A percentile compares a stretch with the other conserved stretches of the same genome.
Conservation (phyloP, 257 asterid genomes). For the Anisodus acutangulus region DNA sequence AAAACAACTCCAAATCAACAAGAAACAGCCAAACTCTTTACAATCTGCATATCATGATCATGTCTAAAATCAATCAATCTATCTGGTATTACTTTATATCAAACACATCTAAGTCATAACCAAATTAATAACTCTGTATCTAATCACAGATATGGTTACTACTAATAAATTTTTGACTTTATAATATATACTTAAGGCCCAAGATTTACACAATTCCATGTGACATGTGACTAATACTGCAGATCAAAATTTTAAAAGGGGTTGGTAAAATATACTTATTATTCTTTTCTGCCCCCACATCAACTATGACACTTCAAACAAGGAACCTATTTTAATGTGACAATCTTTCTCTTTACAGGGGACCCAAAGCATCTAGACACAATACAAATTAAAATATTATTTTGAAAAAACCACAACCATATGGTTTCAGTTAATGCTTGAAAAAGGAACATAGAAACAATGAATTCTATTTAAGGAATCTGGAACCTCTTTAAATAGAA, state of each 20-base stretch:
- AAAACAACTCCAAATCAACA: slow-evolving; percentile 39
- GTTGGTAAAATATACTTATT: neutral
- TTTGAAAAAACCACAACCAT: neutral
- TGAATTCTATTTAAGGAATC: slow-evolving; percentile 4
- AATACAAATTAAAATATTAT: neutral
- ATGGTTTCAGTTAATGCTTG: neutral
- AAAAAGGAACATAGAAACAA: slow-evolving; percentile 10
- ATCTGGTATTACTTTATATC: neutral
- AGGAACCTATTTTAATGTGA: neutral
- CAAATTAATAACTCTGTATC: neutral
- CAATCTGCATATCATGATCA: slow-evolving; percentile 40
- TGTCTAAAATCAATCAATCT: neutral
- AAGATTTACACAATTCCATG: too few species aligned
- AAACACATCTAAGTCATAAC: neutral
- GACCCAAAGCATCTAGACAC: neutral
- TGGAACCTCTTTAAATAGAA: neutral
- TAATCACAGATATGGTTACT: neutral
- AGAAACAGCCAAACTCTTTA: slow-evolving; percentile 34
- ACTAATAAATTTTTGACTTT: too few species aligned
- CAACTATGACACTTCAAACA: slow-evolving; percentile 11
- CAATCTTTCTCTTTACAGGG: neutral
- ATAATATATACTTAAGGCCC: too few species aligned
- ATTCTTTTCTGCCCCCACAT: neutral
- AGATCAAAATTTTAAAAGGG: too few species aligned
- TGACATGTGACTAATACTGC: too few species aligned